Conservation (phyloP, 2,329 filamentous ascomycete species). For the Celoporthe dispersa region DNA sequence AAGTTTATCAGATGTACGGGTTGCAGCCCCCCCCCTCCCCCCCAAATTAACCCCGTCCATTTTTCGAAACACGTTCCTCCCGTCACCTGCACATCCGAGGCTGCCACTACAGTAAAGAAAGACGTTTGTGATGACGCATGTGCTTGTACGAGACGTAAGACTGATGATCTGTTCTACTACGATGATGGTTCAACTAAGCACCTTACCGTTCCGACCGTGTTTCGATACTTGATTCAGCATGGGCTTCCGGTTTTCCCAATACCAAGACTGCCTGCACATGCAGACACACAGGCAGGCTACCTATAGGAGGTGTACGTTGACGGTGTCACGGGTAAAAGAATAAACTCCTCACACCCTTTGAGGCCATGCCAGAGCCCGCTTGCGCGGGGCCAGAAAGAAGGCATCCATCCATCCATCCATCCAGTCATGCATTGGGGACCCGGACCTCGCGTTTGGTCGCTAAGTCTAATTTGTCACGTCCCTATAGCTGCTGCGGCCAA, state of each 20-base stretch:
- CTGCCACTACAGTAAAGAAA: not conserved
- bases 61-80: not conserved
- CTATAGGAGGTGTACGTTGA: too few species aligned
- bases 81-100: not conserved
- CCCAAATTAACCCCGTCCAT: not conserved
- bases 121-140: not conserved
- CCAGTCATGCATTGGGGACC: not conserved
- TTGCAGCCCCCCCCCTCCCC: not conserved
- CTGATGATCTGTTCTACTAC: constrained; percentile 3
- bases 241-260: not conserved
- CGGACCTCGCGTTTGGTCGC: not conserved
- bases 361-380: not conserved
- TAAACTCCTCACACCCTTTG: not conserved
- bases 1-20: constrained; percentile 5
- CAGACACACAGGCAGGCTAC: not conserved
- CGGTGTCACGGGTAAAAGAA: not conserved
- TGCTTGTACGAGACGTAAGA: constrained; percentile 17
- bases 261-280: constrained; percentile 7
- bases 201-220: constrained; percentile 20
- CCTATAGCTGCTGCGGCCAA: not conserved
- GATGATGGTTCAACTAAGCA: constrained; percentile 17
- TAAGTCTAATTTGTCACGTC: constrained; percentile 1
- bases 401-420: too few species aligned
- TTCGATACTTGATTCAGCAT: constrained; percentile 17
- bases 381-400: not conserved